phyloP scores from a whole-genome alignment of 306 rosid species.

The Medicago truncatula region MtrunA17r5.0-ANR NC_053043.1:44631001-44631500 shows the following conservation, averaged over 20 bases:
- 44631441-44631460: no score
- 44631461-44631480: no score
- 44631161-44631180: neutral
- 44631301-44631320: no score
- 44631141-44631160: constrained; percentile 17
- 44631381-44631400: neutral
- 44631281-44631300: no score
- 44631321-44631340: neutral
- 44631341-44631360: neutral
- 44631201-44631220: neutral
- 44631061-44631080: neutral
- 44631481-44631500: no score
- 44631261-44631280: no score
- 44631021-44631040: constrained; percentile 19
- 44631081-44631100: constrained; percentile 28
- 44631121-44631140: constrained; percentile 32
- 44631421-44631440: no score
- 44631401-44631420: neutral
- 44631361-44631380: no score
- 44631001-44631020: constrained; percentile 23
- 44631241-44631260: no score
- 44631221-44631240: no score
- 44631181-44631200: neutral
- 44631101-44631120: neutral
- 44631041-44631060: constrained; percentile 3